A percentile compares a stretch with the other conserved stretches of the same genome.
Evolutionary conservation across 2,329 filamentous ascomycete genomes (phyloP).

Genomic region (Talaromyces sp.): DNA sequence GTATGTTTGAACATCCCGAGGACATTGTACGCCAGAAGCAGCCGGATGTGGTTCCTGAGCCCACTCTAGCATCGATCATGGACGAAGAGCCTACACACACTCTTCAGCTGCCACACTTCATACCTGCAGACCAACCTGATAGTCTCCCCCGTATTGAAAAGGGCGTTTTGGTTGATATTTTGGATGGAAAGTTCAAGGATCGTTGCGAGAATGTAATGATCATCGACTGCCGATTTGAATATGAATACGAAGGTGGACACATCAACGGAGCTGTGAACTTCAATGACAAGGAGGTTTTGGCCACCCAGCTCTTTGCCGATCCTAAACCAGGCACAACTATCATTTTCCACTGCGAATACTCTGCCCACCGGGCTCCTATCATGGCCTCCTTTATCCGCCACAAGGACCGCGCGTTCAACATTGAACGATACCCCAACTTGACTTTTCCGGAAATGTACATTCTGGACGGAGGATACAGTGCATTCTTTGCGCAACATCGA

Average conservation of each 20-base stretch:
- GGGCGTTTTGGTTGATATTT: slow-evolving; percentile 76
- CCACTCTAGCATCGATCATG: slow-evolving; percentile 69
- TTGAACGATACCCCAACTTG: slow-evolving; percentile 78
- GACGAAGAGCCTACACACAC: slow-evolving; percentile 75
- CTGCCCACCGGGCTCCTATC: slow-evolving; percentile 88
- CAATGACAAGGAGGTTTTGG: slow-evolving; percentile 89
- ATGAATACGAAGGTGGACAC: slow-evolving; percentile 95
- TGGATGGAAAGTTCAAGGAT: slow-evolving; percentile 77
- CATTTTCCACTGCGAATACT: slow-evolving; percentile 98
- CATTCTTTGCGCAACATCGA: slow-evolving; percentile 78
- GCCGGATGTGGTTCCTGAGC: slow-evolving; percentile 54
- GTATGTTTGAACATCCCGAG: slow-evolving; percentile 93
- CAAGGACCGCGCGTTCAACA: slow-evolving; percentile 80
- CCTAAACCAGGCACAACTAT: slow-evolving; percentile 72
- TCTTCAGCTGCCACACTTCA: slow-evolving; percentile 78
- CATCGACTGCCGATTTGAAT: slow-evolving; percentile 97
- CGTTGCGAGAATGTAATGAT: slow-evolving; percentile 78
- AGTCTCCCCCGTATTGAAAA: slow-evolving; percentile 82
- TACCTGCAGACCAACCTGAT: slow-evolving; percentile 74
- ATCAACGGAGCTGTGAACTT: slow-evolving; percentile 92
- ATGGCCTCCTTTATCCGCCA: slow-evolving; percentile 94
- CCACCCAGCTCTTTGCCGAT: slow-evolving; percentile 71
- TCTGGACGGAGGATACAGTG: slow-evolving; percentile 91
- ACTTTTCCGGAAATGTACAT: slow-evolving; percentile 98
- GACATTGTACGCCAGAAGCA: slow-evolving; percentile 82